Base-by-base conservation (phyloP, 2,329 filamentous ascomycete species). In the Trichoderma simmonsii region DNA sequence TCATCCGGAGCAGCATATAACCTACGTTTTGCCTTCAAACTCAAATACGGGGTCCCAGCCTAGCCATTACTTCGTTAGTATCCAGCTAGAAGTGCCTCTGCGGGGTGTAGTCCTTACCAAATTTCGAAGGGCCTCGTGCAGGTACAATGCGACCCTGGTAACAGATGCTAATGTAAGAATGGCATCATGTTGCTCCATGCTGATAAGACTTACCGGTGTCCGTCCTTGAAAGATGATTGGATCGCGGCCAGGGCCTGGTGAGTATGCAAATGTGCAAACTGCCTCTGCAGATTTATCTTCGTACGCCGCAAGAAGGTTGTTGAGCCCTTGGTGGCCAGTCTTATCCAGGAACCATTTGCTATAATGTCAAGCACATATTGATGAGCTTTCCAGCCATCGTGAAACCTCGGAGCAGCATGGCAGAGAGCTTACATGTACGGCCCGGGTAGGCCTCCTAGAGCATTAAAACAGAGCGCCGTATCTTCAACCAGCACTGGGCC, bases 21-120 rank as follows among this genome's bases (percentile, higher is more conserved):
- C 87, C 79, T 81, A 89, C 84, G 96, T 99, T 83, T 93, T 85
- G 56, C 95, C 95, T 75, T 97, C 88, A 76, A 97, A 95, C 83
- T 99, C 96, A 78, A 99, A 99, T 75, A 97, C 92, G 2, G 96
- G 90, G 81, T 99, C 96, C 96, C 96, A 99, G 60, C 95, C 95
- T 97, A 11, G 34, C 14, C 26, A 32, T 48, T 18, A 5, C 26
- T 28, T 24, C 24, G 24, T 70, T 60, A 51, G 39, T 4, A 71
- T 71, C 56, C 6, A 1, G 28, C 9, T 21, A 6, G 15, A 32
- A 48, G 24, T n/a, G 43, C 18, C 18, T 36, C 24, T 26, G 32
- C 32, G n/a, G n/a, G 43, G 39, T 34, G 32, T 15, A 51, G 9
- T 18, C 34, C 90, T 83, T 85, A 95, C 95, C 96, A 80, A 99